These are phyloP conservation scores for Fonsecaea nubica DNA, from an alignment of 2,329 filamentous ascomycete genomes.

Conservation along the genomic window DNA sequence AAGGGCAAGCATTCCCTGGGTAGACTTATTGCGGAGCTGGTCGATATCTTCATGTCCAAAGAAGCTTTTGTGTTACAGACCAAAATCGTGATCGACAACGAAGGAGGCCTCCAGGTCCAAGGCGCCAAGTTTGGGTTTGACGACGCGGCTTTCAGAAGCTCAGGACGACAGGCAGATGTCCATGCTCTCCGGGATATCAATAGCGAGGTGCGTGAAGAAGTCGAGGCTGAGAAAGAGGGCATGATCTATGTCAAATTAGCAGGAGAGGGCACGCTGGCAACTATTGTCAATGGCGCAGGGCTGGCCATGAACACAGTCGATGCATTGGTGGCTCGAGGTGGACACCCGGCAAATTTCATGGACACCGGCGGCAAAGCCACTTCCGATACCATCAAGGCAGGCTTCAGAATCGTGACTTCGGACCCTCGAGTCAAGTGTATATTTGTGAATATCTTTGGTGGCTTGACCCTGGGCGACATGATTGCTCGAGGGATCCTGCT, in stretches of 20 bases:
- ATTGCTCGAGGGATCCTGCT: conserved; percentile 76
- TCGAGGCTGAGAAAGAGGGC: conserved; percentile 70
- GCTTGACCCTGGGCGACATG: conserved; percentile 78
- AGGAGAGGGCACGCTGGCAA: conserved; percentile 71
- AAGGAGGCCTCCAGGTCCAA: conserved; percentile 57
- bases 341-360: conserved; percentile 79
- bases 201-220: conserved; percentile 62
- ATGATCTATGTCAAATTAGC: conserved; percentile 77
- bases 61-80: conserved; percentile 69
- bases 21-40: conserved; percentile 61
- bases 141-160: conserved; percentile 70
- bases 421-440: conserved; percentile 75
- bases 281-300: conserved; percentile 81
- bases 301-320: conserved; percentile 92
- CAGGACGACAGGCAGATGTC: conserved; percentile 66
- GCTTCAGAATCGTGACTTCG: conserved; percentile 74
- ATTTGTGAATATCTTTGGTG: conserved; percentile 75
- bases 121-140: conserved; percentile 70
- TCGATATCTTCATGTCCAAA: conserved; percentile 66
- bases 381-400: conserved; percentile 76
- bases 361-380: conserved; percentile 92
- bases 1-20: conserved; percentile 55
- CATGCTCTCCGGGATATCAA: conserved; percentile 63
- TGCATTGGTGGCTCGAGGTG: conserved; percentile 71
- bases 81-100: conserved; percentile 52